Percentiles rank a stretch among this genome's conserved stretches.
These are phyloP conservation scores for Polychaeton citri DNA, from an alignment of 2,329 filamentous ascomycete species.

Conservation along the genomic window DNA sequence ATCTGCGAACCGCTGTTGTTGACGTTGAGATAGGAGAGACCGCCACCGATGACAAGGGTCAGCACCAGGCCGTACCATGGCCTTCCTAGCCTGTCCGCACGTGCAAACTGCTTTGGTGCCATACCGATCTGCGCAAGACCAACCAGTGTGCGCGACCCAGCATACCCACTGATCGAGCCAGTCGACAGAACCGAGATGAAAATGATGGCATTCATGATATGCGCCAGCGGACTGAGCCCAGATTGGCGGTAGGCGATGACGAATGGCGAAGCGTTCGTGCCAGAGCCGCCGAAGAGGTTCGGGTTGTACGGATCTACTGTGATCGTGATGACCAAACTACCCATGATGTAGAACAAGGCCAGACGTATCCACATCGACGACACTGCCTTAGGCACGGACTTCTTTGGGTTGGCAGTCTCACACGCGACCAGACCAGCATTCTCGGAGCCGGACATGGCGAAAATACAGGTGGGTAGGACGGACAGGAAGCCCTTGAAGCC, in stretches of 20 bases:
- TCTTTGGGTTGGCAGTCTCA: conserved; percentile 33
- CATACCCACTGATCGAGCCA: conserved; percentile 32
- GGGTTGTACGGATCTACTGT: conserved; percentile 7
- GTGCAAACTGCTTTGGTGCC: conserved; percentile 24
- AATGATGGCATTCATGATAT: conserved; percentile 38
- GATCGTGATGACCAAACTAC: conserved; percentile 5
- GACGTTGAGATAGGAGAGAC: conserved; percentile 22
- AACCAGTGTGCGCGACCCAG: conserved; percentile 30
- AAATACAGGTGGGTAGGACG: conserved; percentile 47
- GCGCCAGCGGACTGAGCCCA: conserved; percentile 22
- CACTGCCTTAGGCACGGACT: conserved; percentile 15
- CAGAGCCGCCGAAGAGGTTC: conserved; percentile 18
- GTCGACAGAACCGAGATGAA: conserved; percentile 33
- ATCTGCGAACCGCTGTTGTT: conserved; percentile 14
- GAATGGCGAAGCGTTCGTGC: conserved; percentile 39
- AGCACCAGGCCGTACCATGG: conserved; percentile 21
- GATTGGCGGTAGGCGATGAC: conserved; percentile 36
- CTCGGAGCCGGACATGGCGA: conserved; percentile 46
- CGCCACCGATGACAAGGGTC: conserved; percentile 18
- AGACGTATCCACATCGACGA: conserved; percentile 4
- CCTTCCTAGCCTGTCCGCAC: conserved; percentile 23
- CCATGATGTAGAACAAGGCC: conserved; percentile 4
- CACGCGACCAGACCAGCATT: conserved; percentile 40
- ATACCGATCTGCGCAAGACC: conserved; percentile 31
- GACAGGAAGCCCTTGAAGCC: conserved; percentile 49